Evolutionary conservation across 306 rosid species (phyloP).

Genomic region (Delonix regia): DNA sequence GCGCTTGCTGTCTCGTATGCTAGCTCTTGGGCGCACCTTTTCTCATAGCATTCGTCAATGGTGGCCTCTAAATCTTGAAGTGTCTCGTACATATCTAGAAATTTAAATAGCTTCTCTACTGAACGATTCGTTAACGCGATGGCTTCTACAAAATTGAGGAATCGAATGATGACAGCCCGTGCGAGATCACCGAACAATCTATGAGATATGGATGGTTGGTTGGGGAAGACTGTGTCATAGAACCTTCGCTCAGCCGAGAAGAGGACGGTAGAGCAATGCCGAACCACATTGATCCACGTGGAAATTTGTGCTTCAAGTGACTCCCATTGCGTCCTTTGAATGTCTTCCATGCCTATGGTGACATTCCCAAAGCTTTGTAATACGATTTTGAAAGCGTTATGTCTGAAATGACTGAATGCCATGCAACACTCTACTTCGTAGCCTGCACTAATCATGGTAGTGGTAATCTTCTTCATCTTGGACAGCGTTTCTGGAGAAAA

Average conservation of each 20-base stretch:
- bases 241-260: slow-evolving; percentile 56
- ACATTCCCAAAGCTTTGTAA: slow-evolving; percentile 51
- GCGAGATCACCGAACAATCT: slow-evolving; percentile 48
- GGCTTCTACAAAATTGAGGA: slow-evolving; percentile 67
- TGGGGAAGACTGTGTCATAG: slow-evolving; percentile 51
- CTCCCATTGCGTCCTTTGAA: slow-evolving; percentile 74
- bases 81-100: slow-evolving; percentile 79
- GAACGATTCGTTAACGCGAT: slow-evolving; percentile 57
- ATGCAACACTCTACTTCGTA: slow-evolving; percentile 69
- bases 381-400: slow-evolving; percentile 47
- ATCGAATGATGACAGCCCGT: slow-evolving; percentile 46
- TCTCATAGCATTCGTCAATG: slow-evolving; percentile 31
- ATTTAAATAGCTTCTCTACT: slow-evolving; percentile 72
- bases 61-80: slow-evolving; percentile 49
- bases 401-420: slow-evolving; percentile 50
- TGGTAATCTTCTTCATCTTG: slow-evolving; percentile 49
- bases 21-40: slow-evolving; percentile 42
- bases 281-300: slow-evolving; percentile 64
- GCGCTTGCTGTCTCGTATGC: slow-evolving; percentile 41
- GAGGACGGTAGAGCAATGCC: slow-evolving; percentile 54
- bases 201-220: slow-evolving; percentile 37
- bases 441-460: slow-evolving; percentile 59
- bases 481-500: slow-evolving; percentile 47
- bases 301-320: slow-evolving; percentile 56
- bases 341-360: slow-evolving; percentile 56